Conservation (phyloP, 2,329 filamentous ascomycete genomes). For the Cladosporium velox region DNA sequence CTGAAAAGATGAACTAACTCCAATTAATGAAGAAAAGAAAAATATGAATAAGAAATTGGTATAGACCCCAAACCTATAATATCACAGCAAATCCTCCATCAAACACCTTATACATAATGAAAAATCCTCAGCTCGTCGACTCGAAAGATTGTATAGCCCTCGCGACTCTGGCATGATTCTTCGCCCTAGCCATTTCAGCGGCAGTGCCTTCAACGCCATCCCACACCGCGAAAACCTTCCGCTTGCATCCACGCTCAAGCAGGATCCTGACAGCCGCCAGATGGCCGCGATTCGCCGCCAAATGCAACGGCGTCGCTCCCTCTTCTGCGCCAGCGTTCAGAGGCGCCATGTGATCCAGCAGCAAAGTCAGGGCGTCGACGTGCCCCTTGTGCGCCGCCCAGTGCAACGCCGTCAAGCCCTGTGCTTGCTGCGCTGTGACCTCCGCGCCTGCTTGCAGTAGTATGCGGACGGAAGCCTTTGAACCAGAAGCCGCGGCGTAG, state of each 20-base stretch:
- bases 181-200: slow-evolving; percentile 32
- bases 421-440: slow-evolving; percentile 27
- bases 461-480: slow-evolving; percentile 25
- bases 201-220: slow-evolving; percentile 32
- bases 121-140: neutral
- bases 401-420: slow-evolving; percentile 32
- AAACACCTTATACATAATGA: neutral
- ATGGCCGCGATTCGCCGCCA: slow-evolving; percentile 34
- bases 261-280: slow-evolving; percentile 26
- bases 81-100: neutral
- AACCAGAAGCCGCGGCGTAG: slow-evolving; percentile 33
- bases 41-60: slow-evolving; percentile 1
- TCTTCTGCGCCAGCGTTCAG: slow-evolving; percentile 28
- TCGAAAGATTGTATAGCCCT: slow-evolving; percentile 19
- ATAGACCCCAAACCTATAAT: neutral
- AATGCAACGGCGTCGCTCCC: slow-evolving; percentile 31
- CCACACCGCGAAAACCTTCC: slow-evolving; percentile 26
- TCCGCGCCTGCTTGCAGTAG: slow-evolving; percentile 29
- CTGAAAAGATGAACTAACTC: slow-evolving; percentile 35
- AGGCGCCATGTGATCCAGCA: slow-evolving; percentile 28
- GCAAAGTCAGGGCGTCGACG: slow-evolving; percentile 28
- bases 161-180: slow-evolving; percentile 28
- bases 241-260: slow-evolving; percentile 28
- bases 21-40: neutral
- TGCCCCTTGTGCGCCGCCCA: slow-evolving; percentile 36